Evolutionary conservation across 2,329 filamentous ascomycete genomes (phyloP).

Genomic region (Thielaviopsis punctulata): DNA sequence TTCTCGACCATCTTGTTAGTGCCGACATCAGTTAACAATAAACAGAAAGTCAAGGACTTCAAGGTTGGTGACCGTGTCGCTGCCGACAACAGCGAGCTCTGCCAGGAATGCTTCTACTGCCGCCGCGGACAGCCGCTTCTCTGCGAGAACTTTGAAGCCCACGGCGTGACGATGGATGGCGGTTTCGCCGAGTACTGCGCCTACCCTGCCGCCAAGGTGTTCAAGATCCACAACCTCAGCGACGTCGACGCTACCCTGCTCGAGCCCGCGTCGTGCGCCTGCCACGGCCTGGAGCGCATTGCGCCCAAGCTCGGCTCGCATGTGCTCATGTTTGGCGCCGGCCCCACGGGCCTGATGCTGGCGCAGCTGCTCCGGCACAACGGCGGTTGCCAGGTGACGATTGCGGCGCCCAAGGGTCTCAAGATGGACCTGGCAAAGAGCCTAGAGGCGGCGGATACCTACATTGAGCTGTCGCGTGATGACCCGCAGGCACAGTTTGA

Average conservation of each 20-base stretch:
- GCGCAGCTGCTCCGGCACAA: constrained; percentile 46
- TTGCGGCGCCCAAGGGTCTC: constrained; percentile 49
- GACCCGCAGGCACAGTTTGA: constrained; percentile 42
- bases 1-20: background rate
- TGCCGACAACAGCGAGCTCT: constrained; percentile 48
- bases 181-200: constrained; percentile 55
- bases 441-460: constrained; percentile 35
- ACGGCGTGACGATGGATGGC: constrained; percentile 50
- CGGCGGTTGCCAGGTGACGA: constrained; percentile 51
- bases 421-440: constrained; percentile 54
- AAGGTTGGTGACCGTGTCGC: constrained; percentile 45
- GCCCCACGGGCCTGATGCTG: constrained; percentile 48
- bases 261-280: constrained; percentile 55
- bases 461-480: constrained; percentile 35
- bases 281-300: constrained; percentile 53
- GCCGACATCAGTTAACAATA: background rate
- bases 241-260: constrained; percentile 54
- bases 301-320: constrained; percentile 46
- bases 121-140: constrained; percentile 48
- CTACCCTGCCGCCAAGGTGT: constrained; percentile 37
- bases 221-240: constrained; percentile 47
- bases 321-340: constrained; percentile 48
- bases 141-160: constrained; percentile 51
- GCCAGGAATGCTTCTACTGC: constrained; percentile 58
- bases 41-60: constrained; percentile 39